Evolutionary conservation across 495 filamentous ascomycete species (phyloP), one percentile per base, ranked within the genome.

Genomic region (Podospora didyma): DNA sequence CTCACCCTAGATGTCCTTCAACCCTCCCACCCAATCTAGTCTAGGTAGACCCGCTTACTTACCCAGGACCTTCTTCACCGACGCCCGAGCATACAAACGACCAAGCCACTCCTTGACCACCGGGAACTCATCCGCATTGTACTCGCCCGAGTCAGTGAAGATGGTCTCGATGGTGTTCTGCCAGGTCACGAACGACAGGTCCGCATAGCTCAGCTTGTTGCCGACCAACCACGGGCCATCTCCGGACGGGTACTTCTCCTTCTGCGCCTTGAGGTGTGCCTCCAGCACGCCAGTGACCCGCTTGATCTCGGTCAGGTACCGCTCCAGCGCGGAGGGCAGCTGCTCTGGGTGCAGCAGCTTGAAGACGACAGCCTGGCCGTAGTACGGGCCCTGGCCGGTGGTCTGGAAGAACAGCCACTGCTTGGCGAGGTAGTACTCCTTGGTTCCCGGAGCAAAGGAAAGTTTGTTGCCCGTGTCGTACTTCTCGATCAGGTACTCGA

Each of bases 371-470:
- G 70, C 71, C 62, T 85, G 82, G 21, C 82, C 82, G 57, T 75
- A 89, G 70, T 87, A 89, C 0, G 85, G 85, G 1, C 85, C 86
- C 67, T 89, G 86, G 23, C 85, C 85, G 4, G 75, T 79, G 61
- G 77, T 74, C 70, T 89, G 86, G 73, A 82, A 88, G 65, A 79
- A 77, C 0, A 89, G 73, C 75, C 79, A 89, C 62, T 89, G 86
- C 62, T 83, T 84, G 42, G 74, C 71, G 1, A 73, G 70, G 63
- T 75, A 79, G 50, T 72, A 75, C 49, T 84, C 81, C n/a, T 69
- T 70, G 2, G 75, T 69, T n/a, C n/a, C n/a, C 10, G 69, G 35
- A 10, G 66, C 60, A 60, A 81, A 87, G 62, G 75, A 82, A 46
- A 90, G 62, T 51, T 75, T 81, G 53, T 82, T 69, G 11, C 81